These are phyloP conservation scores for Cordyceps farinosa DNA, from an alignment of 2,329 filamentous ascomycete species.

Conservation along the genomic window DNA sequence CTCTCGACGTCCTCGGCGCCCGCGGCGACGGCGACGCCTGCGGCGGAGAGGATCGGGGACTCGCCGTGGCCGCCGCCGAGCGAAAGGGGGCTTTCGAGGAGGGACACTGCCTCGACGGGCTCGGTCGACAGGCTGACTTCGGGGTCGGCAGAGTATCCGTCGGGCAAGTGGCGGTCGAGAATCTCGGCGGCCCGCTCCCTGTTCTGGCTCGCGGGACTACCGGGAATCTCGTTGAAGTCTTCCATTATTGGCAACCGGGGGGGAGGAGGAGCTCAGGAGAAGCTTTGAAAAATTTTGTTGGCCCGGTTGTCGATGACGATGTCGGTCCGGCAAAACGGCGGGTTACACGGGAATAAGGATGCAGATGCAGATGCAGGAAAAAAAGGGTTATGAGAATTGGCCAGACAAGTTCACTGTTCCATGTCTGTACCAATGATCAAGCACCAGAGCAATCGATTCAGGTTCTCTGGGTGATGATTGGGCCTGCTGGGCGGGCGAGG, in stretches of 20 bases:
- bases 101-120: conserved; percentile 18
- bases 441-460: background rate
- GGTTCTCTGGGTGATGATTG: background rate
- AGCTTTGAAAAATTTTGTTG: background rate
- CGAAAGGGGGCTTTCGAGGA: conserved; percentile 18
- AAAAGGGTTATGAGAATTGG: background rate
- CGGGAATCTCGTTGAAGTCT: conserved; percentile 26
- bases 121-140: conserved; percentile 31
- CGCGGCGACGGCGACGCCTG: conserved; percentile 18
- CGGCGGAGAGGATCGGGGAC: conserved; percentile 19
- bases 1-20: conserved; percentile 25
- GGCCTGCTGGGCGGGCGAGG: background rate
- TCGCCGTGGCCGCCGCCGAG: conserved; percentile 6
- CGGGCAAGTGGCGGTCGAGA: conserved; percentile 36
- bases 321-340: background rate
- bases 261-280: background rate
- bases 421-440: background rate
- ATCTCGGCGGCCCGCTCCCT: conserved; percentile 35
- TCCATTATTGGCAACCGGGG: conserved; percentile 24
- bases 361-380: background rate
- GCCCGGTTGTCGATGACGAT: background rate
- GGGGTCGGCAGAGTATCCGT: conserved; percentile 38
- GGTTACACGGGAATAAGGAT: background rate
- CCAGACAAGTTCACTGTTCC: background rate
- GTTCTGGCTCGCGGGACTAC: conserved; percentile 28